phyloP scores from a whole-genome alignment of 331 rosid genomes.

The Erythrophleum ivorense region DNA sequence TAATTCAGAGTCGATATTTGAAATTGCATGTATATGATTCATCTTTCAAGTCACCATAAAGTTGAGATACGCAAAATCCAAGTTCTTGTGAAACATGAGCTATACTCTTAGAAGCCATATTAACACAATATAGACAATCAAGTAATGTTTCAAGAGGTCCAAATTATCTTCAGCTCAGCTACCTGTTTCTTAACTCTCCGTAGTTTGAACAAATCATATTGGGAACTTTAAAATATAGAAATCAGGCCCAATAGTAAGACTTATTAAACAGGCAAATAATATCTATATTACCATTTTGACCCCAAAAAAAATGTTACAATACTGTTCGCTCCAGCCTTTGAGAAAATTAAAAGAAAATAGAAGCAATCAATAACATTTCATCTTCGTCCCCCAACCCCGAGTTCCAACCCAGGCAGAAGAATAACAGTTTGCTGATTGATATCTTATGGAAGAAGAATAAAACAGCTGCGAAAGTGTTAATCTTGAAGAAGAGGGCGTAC shows the following conservation, averaged over 20 bases:
- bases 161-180: not conserved
- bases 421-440: not conserved
- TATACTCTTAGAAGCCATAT: not conserved
- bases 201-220: not conserved
- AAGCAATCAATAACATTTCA: not conserved
- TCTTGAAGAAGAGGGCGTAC: conserved; percentile 9
- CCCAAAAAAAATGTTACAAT: not conserved
- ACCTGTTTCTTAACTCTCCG: not conserved
- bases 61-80: not conserved
- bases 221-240: not conserved
- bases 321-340: not conserved
- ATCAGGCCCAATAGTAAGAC: not conserved
- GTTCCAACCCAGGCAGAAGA: not conserved
- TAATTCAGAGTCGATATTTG: not conserved
- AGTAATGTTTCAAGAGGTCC: not conserved
- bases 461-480: not conserved
- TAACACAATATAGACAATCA: not conserved
- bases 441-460: not conserved
- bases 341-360: not conserved
- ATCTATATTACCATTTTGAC: not conserved
- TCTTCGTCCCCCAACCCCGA: not conserved
- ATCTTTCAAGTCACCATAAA: not conserved
- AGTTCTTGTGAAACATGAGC: not conserved
- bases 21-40: conserved; percentile 2
- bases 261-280: not conserved